Conservation (phyloP, 169 alveolate species). For the Cyclospora cayetanensis region DNA sequence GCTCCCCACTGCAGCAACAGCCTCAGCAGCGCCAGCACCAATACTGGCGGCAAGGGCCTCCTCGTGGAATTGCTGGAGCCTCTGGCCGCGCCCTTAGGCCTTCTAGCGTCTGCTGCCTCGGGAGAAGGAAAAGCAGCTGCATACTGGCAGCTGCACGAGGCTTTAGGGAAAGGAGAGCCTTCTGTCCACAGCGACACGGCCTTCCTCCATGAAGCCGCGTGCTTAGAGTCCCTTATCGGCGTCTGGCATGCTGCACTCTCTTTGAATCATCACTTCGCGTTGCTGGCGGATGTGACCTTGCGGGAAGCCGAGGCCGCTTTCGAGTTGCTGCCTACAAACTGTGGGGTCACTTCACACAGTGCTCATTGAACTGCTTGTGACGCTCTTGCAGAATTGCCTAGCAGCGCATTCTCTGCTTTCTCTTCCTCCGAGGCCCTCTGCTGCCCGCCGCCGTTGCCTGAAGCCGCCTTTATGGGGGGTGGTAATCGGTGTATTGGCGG, state of each 20-base stretch:
- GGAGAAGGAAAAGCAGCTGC: background rate
- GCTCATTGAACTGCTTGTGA: no score
- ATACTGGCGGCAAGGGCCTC: constrained; percentile 31
- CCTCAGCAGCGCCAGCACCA: background rate
- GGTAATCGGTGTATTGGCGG: no score
- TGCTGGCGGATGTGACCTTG: background rate
- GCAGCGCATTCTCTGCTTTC: no score
- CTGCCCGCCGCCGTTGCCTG: no score
- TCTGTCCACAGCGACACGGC: no score
- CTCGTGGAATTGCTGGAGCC: background rate
- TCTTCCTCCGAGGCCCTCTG: no score
- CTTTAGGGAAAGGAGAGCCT: no score
- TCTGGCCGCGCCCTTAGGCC: background rate
- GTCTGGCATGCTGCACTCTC: background rate
- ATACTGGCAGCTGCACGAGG: background rate
- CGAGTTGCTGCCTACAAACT: background rate
- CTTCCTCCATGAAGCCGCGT: background rate
- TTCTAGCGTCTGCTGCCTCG: background rate
- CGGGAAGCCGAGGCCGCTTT: background rate
- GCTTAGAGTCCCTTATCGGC: background rate
- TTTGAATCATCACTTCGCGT: background rate
- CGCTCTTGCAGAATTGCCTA: no score
- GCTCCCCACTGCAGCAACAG: background rate
- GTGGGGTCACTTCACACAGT: background rate
- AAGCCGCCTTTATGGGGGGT: no score